Percentiles rank a stretch among this genome's conserved stretches.
Evolutionary conservation across 2,329 filamentous ascomycete genomes (phyloP).

Genomic region (Monosporascus cannonballus): DNA sequence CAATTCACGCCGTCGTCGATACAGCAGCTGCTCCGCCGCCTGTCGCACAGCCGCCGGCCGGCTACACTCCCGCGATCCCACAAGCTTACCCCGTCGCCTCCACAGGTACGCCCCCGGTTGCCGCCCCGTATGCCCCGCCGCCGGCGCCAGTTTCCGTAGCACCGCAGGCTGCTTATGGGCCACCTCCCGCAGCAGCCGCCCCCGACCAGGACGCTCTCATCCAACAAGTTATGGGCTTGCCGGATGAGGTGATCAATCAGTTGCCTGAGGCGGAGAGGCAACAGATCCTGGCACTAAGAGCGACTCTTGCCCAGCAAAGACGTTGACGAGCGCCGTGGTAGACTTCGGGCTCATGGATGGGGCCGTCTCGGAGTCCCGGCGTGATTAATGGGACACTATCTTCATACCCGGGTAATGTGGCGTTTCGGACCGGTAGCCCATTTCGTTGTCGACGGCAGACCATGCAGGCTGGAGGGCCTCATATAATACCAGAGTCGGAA

Average conservation of each 20-base stretch:
- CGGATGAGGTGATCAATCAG: slow-evolving; percentile 73
- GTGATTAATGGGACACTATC: background rate
- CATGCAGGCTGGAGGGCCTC: too few relatives aligned
- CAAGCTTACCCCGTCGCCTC: slow-evolving; percentile 31
- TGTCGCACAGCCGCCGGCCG: slow-evolving; percentile 27
- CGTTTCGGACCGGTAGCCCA: background rate
- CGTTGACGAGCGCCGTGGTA: slow-evolving; percentile 9
- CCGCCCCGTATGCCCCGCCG: slow-evolving; percentile 40
- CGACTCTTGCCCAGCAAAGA: slow-evolving; percentile 47
- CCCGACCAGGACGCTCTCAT: slow-evolving; percentile 67
- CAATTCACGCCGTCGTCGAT: slow-evolving; percentile 77
- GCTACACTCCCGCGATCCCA: slow-evolving; percentile 29
- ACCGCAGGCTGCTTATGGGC: slow-evolving; percentile 33
- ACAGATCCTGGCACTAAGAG: slow-evolving; percentile 74
- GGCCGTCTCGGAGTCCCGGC: background rate
- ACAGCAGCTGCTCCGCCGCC: slow-evolving; percentile 36
- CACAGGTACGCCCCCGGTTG: slow-evolving; percentile 44
- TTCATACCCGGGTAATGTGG: background rate
- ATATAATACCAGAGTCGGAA: too few relatives aligned
- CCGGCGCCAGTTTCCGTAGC: slow-evolving; percentile 15
- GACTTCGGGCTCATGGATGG: background rate
- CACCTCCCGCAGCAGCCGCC: slow-evolving; percentile 30
- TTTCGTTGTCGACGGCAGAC: too few relatives aligned
- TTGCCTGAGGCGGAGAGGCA: slow-evolving; percentile 68
- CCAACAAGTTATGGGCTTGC: slow-evolving; percentile 73